Base-by-base conservation (phyloP, 768 basidiomycete species). In the Boletus bicolor region DNA sequence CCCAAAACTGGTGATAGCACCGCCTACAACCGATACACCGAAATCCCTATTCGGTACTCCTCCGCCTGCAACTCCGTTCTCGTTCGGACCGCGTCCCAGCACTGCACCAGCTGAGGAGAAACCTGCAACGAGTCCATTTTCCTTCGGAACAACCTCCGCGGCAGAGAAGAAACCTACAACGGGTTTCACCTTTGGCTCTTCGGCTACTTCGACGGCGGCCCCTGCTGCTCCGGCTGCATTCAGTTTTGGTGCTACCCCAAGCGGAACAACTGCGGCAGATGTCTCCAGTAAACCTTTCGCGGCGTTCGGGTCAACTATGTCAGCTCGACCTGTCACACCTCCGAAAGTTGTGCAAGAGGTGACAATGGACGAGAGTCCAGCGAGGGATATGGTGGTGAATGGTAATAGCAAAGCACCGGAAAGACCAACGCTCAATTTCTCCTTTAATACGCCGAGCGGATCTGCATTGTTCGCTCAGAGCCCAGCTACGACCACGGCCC, bases 341-440 rank as follows among this genome's bases (percentile, higher is more conserved):
- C 89, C 89, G 3, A 82, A 76, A 54, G 75, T 76, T 35, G 85
- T 84, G 44, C 79, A 84, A 47, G 89, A 89, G 56, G 81, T 87
- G 60, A 81, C 73, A 53, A 91, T 91, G 89, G 89, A 91, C 39
- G 89, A 91, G 70, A 91, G 89, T 60, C 89, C 89, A 1, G 83
- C 81, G 3, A 77, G 87, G 55, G 85, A 86, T 9, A 72, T 82
- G 64, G 79, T 80, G 46, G 59, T 72, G 24, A 81, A 77, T 56
- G 72, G 73, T 15, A 58, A 42, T 34, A 36, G 59, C 39, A 73
- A 73, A 53, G 77, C 75, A 44, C 65, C 73, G 19, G 72, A 73
- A 38, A 73, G 73, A 44, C 75, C 79, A 19, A 73, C 75, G 4
- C 69, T 77, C 41, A 74, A 72, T 39, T 85, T 87, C 62, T 65